phyloP scores from a whole-genome alignment of 2,329 filamentous ascomycete genomes.

The Colletotrichum neosansevieriae region DNA sequence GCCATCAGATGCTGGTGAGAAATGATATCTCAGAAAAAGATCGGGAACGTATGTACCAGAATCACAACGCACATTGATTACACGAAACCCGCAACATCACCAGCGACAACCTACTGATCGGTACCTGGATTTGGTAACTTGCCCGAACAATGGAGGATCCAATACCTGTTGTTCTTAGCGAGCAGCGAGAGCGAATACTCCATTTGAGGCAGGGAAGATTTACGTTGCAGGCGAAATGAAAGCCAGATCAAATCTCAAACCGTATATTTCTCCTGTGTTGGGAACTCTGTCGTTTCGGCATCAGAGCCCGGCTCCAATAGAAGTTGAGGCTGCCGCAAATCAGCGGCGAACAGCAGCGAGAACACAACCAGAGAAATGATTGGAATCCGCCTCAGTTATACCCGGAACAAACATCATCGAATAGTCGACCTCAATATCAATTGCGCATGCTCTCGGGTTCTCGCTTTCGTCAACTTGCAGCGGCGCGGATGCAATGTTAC shows the following conservation, averaged over 20 bases:
- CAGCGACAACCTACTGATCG: background rate
- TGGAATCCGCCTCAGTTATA: too few species aligned
- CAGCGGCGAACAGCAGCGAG: too few species aligned
- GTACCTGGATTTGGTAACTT: background rate
- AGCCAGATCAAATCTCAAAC: background rate
- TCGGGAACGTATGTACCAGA: background rate
- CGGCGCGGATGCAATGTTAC: too few species aligned
- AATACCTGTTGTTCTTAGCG: background rate
- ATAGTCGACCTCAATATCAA: too few species aligned
- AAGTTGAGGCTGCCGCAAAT: background rate
- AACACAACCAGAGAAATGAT: too few species aligned
- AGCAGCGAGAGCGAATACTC: background rate
- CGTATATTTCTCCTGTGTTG: background rate
- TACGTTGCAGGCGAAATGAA: background rate
- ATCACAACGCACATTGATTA: background rate
- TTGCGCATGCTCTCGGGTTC: too few species aligned
- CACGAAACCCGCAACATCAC: background rate
- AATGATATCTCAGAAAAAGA: background rate
- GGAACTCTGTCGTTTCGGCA: background rate
- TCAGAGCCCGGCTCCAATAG: background rate
- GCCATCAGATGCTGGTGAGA: background rate
- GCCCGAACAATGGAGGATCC: background rate
- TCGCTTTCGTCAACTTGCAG: too few species aligned
- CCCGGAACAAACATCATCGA: too few species aligned
- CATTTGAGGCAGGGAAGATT: background rate